Base-by-base conservation (phyloP, 2,329 filamentous ascomycete genomes). In the Pezicula neosporulosa region DNA sequence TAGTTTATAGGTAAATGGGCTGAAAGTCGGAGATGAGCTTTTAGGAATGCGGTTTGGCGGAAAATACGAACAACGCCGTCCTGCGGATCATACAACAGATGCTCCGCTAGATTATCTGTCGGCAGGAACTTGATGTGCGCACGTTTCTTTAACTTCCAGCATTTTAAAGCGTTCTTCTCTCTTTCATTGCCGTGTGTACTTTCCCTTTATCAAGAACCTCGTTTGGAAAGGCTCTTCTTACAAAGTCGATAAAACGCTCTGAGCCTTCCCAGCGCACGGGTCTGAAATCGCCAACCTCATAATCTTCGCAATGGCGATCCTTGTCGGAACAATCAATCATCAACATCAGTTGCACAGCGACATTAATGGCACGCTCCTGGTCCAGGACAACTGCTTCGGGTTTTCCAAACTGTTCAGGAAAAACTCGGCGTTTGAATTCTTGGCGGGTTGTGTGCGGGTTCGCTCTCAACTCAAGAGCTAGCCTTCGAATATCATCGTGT, bases 121-220 rank as follows among this genome's bases (percentile, higher is more conserved):
- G 46, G 49, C n/a, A 51, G 44, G 16, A 54, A 54, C 33, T 54
- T 51, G 44, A 54, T 37, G 16, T 51, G 44, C 30, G 49, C 49
- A 21, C 44, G 45, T 30, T 54, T 54, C 49, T 42, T 51, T 28
- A 54, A 30, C 15, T 47, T 47, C 44, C 36, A 51, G 27, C 36
- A 47, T 48, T 47, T 51, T 35, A 51, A 47, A 42, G 44, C 15
- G 19, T 47, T 47, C 30, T 51, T 42, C 39, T 42, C 39, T 47
- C 44, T 41, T 49, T 52, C 30, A 52, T 43, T 51, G 52, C 66
- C 13, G 63, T 74, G 48, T 68, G 67, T 3, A 70, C 39, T 42
- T 21, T 36, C 37, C 37, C 49, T 16, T 47, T 24, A 35, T 42
- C 28, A 12, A 48, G 49, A 16, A 47, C 21, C 21, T 48, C 18